Percentiles rank a stretch among this genome's conserved stretches.
phyloP scores from a whole-genome alignment of 768 basidiomycete genomes.

The Pholiota microspora region DNA sequence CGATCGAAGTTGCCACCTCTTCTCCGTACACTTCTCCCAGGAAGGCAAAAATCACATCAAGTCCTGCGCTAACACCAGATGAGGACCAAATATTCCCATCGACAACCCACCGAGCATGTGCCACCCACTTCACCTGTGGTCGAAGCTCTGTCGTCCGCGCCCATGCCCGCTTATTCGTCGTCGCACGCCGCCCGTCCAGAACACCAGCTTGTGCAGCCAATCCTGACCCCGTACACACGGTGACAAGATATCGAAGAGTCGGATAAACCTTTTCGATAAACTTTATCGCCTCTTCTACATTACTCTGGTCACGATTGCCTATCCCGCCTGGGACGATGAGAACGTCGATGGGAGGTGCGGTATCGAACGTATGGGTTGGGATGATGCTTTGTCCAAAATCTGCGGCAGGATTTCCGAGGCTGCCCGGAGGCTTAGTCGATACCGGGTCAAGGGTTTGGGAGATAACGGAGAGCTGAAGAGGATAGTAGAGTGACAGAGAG shows the following conservation, averaged over 20 bases:
- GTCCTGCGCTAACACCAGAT: constrained; percentile 46
- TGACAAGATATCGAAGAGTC: constrained; percentile 35
- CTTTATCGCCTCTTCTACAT: constrained; percentile 24
- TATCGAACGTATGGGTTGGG: constrained; percentile 39
- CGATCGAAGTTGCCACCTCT: constrained; percentile 27
- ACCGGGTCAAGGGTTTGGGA: constrained; percentile 31
- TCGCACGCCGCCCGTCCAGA: constrained; percentile 40
- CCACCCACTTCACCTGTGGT: constrained; percentile 39
- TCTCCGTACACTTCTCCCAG: constrained; percentile 35
- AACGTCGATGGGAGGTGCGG: constrained; percentile 34
- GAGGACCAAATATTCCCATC: constrained; percentile 49
- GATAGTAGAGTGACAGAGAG: constrained; percentile 24
- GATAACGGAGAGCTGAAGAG: constrained; percentile 29
- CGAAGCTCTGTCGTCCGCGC: constrained; percentile 20
- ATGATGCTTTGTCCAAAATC: constrained; percentile 32
- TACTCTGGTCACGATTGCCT: constrained; percentile 24
- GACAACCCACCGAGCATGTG: constrained; percentile 45
- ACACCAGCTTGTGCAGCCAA: constrained; percentile 38
- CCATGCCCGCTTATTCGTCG: constrained; percentile 41
- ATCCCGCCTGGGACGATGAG: constrained; percentile 29
- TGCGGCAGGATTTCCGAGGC: constrained; percentile 17
- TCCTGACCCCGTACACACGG: constrained; percentile 42
- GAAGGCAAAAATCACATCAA: constrained; percentile 36
- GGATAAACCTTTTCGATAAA: constrained; percentile 35
- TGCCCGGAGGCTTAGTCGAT: constrained; percentile 25